These are phyloP conservation scores for Tylopilus balloui DNA, from an alignment of 768 basidiomycete genomes.

Conservation along the genomic window DNA sequence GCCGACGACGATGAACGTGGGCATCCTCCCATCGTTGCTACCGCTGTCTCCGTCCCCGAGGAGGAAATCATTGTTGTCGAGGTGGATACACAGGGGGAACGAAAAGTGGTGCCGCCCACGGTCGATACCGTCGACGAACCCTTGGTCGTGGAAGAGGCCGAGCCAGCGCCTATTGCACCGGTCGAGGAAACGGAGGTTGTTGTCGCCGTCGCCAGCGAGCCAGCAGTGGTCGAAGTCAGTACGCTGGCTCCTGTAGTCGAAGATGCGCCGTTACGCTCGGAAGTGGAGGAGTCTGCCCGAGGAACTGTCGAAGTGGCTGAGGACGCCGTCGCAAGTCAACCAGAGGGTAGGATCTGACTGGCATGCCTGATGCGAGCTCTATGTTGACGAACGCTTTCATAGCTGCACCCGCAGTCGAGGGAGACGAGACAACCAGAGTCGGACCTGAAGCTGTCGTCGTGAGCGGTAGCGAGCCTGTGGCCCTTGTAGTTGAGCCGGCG, in stretches of 20 bases:
- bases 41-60: background rate
- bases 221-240: background rate
- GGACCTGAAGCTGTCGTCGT: too few relatives aligned
- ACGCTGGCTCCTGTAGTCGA: background rate
- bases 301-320: background rate
- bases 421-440: too few relatives aligned
- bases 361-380: background rate
- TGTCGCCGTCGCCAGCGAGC: background rate
- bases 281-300: background rate
- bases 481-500: background rate
- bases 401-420: background rate
- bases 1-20: constrained; percentile 4
- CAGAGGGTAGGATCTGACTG: background rate
- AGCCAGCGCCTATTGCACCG: background rate
- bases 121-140: background rate
- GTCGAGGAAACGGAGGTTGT: background rate
- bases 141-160: background rate
- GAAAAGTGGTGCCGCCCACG: background rate
- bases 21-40: background rate
- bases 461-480: background rate
- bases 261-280: background rate
- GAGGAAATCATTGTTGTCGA: background rate
- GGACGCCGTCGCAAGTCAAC: background rate
- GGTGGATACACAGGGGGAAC: background rate
- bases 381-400: background rate